Evolutionary conservation across 345 rosid species (phyloP).

Genomic region (Salix viminalis): DNA sequence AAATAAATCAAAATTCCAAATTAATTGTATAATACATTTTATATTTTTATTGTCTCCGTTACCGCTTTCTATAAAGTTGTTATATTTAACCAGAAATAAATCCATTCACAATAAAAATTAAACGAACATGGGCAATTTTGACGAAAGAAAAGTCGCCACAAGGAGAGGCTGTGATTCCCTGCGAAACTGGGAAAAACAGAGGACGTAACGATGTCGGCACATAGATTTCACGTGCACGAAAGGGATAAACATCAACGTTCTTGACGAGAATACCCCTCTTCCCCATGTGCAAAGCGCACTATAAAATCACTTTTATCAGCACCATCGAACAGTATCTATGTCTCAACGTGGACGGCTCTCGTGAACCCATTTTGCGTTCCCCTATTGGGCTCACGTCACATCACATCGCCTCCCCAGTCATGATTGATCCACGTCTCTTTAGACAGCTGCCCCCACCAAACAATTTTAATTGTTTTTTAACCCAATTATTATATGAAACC

Average conservation of each 20-base stretch:
- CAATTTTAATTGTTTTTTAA: neutral
- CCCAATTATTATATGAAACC: neutral
- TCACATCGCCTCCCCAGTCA: constrained; percentile 1
- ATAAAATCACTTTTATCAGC: neutral
- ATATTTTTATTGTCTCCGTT: no score
- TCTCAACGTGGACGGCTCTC: constrained; percentile 30
- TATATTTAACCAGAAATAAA: no score
- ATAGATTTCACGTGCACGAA: neutral
- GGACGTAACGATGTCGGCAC: constrained; percentile 5
- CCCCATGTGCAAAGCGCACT: neutral
- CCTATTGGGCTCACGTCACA: constrained; percentile 15
- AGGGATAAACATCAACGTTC: neutral
- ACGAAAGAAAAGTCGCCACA: neutral
- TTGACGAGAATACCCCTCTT: constrained; percentile 20
- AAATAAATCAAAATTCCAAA: no score
- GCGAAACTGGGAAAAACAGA: neutral
- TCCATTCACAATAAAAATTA: no score
- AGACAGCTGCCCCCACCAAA: constrained; percentile 35
- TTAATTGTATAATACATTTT: no score
- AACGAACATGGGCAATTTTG: neutral
- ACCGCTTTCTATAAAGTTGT: no score
- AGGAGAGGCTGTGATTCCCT: neutral
- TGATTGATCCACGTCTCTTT: constrained; percentile 39
- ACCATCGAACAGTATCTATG: constrained; percentile 3
- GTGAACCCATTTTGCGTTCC: neutral